phyloP scores from a whole-genome alignment of 2,329 filamentous ascomycete species.

The Diaporthe aspalathi region DNA sequence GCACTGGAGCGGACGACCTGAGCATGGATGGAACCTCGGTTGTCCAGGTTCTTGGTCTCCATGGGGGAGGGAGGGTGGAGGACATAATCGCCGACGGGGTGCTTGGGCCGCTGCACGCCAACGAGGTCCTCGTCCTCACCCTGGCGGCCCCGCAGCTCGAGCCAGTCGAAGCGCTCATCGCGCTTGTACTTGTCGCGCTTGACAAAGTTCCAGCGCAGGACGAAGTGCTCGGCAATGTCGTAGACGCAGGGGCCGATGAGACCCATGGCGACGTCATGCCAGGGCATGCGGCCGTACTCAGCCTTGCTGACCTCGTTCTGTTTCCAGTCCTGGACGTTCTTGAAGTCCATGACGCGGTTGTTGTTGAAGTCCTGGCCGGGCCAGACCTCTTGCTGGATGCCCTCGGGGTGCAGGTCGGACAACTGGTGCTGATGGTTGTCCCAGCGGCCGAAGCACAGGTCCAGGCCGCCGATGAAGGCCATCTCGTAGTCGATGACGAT shows the following conservation, averaged over 20 bases:
- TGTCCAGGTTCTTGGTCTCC: slow-evolving; percentile 70
- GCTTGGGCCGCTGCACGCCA: slow-evolving; percentile 87
- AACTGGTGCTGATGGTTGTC: slow-evolving; percentile 87
- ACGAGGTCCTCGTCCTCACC: slow-evolving; percentile 86
- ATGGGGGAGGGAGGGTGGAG: slow-evolving; percentile 81
- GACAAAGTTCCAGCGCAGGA: slow-evolving; percentile 94
- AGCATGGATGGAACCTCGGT: slow-evolving; percentile 80
- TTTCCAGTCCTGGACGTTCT: slow-evolving; percentile 92
- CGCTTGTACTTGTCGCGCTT: slow-evolving; percentile 99
- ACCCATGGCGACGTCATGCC: slow-evolving; percentile 96
- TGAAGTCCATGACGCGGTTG: slow-evolving; percentile 95
- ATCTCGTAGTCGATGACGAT: slow-evolving; percentile 92
- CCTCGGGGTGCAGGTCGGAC: slow-evolving; percentile 87
- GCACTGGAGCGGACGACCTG: slow-evolving; percentile 90
- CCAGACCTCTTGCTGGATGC: slow-evolving; percentile 85
- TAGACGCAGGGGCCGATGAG: slow-evolving; percentile 90
- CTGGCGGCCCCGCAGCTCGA: slow-evolving; percentile 80
- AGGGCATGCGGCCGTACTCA: slow-evolving; percentile 95
- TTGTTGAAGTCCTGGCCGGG: slow-evolving; percentile 99
- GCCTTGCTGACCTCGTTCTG: slow-evolving; percentile 91
- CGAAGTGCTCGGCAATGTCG: slow-evolving; percentile 95
- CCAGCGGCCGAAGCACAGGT: slow-evolving; percentile 96
- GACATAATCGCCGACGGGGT: slow-evolving; percentile 88
- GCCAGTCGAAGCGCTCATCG: slow-evolving; percentile 84
- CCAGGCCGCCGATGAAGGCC: slow-evolving; percentile 93